phyloP scores from a whole-genome alignment of 148 eudicot species.

The Chenopodium formosanum region DNA sequence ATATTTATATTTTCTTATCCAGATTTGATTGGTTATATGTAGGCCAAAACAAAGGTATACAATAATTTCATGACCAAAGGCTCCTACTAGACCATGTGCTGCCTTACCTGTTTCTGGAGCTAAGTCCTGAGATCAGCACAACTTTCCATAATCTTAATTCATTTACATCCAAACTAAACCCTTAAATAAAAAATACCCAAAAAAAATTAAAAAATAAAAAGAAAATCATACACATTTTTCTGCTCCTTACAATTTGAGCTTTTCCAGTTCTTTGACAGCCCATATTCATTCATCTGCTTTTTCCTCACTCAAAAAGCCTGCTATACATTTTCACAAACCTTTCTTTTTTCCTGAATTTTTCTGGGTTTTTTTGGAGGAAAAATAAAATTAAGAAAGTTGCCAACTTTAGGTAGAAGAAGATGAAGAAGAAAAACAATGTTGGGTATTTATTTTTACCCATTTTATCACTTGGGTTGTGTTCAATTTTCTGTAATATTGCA shows the following conservation, averaged over 20 bases:
- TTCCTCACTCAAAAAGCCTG: constrained; percentile 9
- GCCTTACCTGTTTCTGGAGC: constrained; percentile 30
- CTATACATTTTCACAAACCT: constrained; percentile 7
- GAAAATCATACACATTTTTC: not conserved
- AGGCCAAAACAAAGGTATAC: constrained; percentile 17
- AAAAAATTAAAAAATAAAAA: not conserved
- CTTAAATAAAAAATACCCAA: not conserved
- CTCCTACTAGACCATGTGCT: constrained; percentile 34
- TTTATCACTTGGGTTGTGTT: constrained; percentile 28
- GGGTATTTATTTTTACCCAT: constrained; percentile 25
- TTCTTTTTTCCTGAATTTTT: not conserved
- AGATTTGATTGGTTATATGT: constrained; percentile 14
- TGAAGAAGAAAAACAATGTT: constrained; percentile 21
- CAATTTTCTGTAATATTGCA: constrained; percentile 13
- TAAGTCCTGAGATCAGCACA: constrained; percentile 13
- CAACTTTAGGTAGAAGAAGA: constrained; percentile 23
- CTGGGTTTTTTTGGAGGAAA: not conserved
- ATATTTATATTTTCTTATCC: constrained; percentile 2
- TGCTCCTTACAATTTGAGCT: not conserved
- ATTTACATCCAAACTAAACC: constrained; percentile 6
- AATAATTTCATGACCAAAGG: constrained; percentile 22
- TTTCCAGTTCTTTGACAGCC: constrained; percentile 25
- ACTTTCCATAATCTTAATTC: constrained; percentile 20
- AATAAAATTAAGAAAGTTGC: not conserved
- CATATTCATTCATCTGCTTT: constrained; percentile 1